Evolutionary conservation across 352 stramenopile genomes (phyloP), one percentile per base, ranked within the genome.

Genomic region (Phytophthora podocarpi): DNA sequence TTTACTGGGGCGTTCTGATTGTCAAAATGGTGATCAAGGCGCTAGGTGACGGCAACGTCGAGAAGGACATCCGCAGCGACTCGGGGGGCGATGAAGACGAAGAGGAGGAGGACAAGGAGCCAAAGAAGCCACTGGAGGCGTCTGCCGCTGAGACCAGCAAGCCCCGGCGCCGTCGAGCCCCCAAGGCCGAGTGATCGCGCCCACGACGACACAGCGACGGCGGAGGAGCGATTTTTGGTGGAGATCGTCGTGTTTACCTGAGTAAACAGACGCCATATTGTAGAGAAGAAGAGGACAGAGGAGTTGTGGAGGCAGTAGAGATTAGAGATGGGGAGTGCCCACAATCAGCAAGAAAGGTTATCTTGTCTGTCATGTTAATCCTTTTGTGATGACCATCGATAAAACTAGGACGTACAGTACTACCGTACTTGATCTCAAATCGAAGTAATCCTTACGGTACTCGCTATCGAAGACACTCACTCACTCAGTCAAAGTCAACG

Each of bases 21-120:
- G 75, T 78, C 69, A 83, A 86, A 57, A 93, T 91, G 84, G 78
- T 90, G 6, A 31, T 74, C 53, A 83, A 82, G 64, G 79, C 78
- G 31, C 68, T 93, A 7, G 55, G 71, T 35, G 70, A 78, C 36
- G 80, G 82, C 55, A 90, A 86, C 57, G 82, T 90, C 15, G 80
- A 93, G 62, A 91, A 91, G 64, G 84, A 91, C 34, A 93, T 93
- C 24, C 84, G 84, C 51, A 93, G 81, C 57, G 84, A 90, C 59
- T 93, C 84, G 28, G 84, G 91, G 59, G 70, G 60, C 54, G 83
- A 93, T 23, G 74, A 70, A 37, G 70, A 77, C 18, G 59, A 49
- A 10, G 39, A 59, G 4, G 40, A 60, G 28, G 68, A 69, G 28
- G 66, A n/a, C n/a, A n/a, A 66, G 15, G 27, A 59, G 21, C 53